Percentiles rank a stretch among this genome's conserved stretches.
phyloP scores from a whole-genome alignment of 495 filamentous ascomycete genomes.

The Hamigera avellanea region DNA sequence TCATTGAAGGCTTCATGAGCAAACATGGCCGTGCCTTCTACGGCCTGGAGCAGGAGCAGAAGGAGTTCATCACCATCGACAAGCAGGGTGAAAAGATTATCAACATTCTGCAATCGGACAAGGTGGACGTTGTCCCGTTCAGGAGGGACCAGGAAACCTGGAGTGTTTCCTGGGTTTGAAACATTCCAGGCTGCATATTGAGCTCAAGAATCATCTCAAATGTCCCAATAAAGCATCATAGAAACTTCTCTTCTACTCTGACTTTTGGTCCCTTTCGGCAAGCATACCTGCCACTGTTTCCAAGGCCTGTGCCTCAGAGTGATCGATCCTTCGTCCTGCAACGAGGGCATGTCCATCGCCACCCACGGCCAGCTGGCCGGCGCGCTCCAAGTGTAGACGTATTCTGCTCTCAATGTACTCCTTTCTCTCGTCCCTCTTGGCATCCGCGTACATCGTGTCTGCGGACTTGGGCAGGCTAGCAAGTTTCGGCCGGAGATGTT shows the following conservation, averaged over 20 bases:
- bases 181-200: neutral
- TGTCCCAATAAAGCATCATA: slow-evolving; percentile 1
- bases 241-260: slow-evolving; percentile 6
- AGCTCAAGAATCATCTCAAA: slow-evolving; percentile 6
- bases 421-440: slow-evolving; percentile 43
- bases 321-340: slow-evolving; percentile 29
- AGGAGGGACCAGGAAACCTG: slow-evolving; percentile 54
- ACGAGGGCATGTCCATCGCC: slow-evolving; percentile 26
- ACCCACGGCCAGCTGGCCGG: slow-evolving; percentile 29
- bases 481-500: slow-evolving; percentile 49
- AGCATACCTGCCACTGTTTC: slow-evolving; percentile 34
- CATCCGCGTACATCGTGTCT: slow-evolving; percentile 20
- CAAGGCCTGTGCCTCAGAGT: slow-evolving; percentile 33
- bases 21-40: slow-evolving; percentile 70
- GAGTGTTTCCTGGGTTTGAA: slow-evolving; percentile 39
- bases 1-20: slow-evolving; percentile 63
- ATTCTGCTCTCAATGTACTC: slow-evolving; percentile 68
- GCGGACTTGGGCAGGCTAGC: slow-evolving; percentile 34
- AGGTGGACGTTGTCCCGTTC: slow-evolving; percentile 61
- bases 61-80: slow-evolving; percentile 49
- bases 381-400: slow-evolving; percentile 32
- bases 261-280: slow-evolving; percentile 17
- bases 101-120: slow-evolving; percentile 35
- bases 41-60: slow-evolving; percentile 31
- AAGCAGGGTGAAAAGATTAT: slow-evolving; percentile 48